Evolutionary conservation across 371 early-diverging fungal genomes (phyloP).

Genomic region (Syncephalastrum monosporum): DNA sequence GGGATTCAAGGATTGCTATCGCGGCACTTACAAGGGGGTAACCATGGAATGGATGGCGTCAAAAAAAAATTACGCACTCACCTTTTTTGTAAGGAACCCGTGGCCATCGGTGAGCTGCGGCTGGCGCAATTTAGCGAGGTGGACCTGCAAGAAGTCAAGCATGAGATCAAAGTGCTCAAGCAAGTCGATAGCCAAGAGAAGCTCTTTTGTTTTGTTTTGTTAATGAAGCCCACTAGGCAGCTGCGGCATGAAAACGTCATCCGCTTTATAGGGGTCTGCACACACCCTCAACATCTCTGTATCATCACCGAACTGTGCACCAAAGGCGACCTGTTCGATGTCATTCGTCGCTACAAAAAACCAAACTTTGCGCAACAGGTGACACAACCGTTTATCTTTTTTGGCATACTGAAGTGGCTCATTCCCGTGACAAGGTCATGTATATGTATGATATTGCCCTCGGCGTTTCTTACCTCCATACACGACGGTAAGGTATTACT

Average conservation of each 20-base stretch:
- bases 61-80: not conserved
- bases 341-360: constrained; percentile 63
- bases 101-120: constrained; percentile 73
- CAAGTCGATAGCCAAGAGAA: constrained; percentile 20
- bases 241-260: constrained; percentile 78
- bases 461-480: constrained; percentile 71
- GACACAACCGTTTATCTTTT: constrained; percentile 1
- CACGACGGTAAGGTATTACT: constrained; percentile 28
- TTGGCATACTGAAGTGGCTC: not conserved
- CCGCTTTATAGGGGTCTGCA: constrained; percentile 74
- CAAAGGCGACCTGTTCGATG: constrained; percentile 76
- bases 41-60: constrained; percentile 7
- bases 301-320: constrained; percentile 77
- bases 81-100: constrained; percentile 46
- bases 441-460: constrained; percentile 84
- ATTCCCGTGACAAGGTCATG: constrained; percentile 48
- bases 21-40: constrained; percentile 63
- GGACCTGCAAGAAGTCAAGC: constrained; percentile 72
- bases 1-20: constrained; percentile 80
- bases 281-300: constrained; percentile 64
- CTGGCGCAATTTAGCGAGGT: constrained; percentile 63
- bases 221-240: constrained; percentile 40
- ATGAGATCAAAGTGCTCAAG: constrained; percentile 79
- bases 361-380: constrained; percentile 65
- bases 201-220: too few relatives aligned